Conservation (phyloP, 805 yeast species). For the Spathaspora arborariae region DNA sequence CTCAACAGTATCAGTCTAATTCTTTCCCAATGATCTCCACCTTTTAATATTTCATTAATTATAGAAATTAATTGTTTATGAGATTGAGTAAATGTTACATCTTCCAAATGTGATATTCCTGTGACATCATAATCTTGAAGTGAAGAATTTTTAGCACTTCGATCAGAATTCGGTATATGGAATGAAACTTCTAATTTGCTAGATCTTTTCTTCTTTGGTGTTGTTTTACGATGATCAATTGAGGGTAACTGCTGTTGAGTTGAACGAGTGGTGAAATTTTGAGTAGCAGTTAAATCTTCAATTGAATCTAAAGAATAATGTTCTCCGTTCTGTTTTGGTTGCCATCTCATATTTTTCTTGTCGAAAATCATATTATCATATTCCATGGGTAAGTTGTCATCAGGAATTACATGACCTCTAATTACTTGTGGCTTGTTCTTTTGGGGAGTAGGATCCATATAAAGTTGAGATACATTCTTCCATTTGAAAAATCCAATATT, state of each 20-base stretch:
- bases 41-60: slow-evolving; percentile 37
- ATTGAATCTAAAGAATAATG: slow-evolving; percentile 34
- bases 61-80: slow-evolving; percentile 41
- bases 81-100: slow-evolving; percentile 47
- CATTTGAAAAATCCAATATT: slow-evolving; percentile 21
- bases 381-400: slow-evolving; percentile 25
- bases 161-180: slow-evolving; percentile 25
- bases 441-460: slow-evolving; percentile 11
- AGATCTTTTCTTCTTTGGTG: slow-evolving; percentile 3
- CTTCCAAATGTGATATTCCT: slow-evolving; percentile 37
- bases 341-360: slow-evolving; percentile 27
- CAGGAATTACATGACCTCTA: slow-evolving; percentile 35
- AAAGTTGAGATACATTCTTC: slow-evolving; percentile 37
- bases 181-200: slow-evolving; percentile 37
- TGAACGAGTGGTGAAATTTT: neutral
- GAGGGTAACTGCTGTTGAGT: neutral
- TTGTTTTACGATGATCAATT: neutral
- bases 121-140: slow-evolving; percentile 30
- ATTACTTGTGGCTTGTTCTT: slow-evolving; percentile 9
- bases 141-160: neutral
- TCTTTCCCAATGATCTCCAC: slow-evolving; percentile 37
- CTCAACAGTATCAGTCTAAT: slow-evolving; percentile 35
- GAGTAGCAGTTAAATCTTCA: slow-evolving; percentile 24
- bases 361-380: slow-evolving; percentile 36
- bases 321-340: slow-evolving; percentile 14